Evolutionary conservation across 306 rosid genomes (phyloP).

Genomic region (Castanospermum australe): DNA sequence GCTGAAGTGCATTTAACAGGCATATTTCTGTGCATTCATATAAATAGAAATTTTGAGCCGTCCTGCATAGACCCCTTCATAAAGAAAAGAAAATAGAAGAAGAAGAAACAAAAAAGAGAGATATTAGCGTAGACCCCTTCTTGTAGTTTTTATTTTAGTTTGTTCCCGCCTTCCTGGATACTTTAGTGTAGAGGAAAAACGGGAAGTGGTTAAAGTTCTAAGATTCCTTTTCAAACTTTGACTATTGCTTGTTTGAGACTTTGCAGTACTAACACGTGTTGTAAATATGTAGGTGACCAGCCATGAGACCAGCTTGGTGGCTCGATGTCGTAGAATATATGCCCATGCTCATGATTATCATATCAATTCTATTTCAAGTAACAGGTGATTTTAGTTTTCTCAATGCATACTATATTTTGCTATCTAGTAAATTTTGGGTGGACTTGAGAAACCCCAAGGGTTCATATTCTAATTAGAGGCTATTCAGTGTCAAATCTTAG

Average conservation of each 20-base stretch:
- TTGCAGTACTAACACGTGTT: constrained; percentile 33
- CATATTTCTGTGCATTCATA: neutral
- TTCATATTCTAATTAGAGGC: neutral
- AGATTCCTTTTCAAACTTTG: constrained; percentile 10
- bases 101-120: neutral
- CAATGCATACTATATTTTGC: constrained; percentile 8
- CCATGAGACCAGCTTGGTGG: constrained; percentile 85
- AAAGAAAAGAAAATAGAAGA: neutral
- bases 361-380: constrained; percentile 95
- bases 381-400: constrained; percentile 67
- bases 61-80: neutral
- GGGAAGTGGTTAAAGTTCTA: neutral
- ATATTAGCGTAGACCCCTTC: neutral
- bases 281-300: constrained; percentile 70
- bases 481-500: constrained; percentile 16
- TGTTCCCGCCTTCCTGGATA: constrained; percentile 7
- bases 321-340: constrained; percentile 98
- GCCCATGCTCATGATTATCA: constrained; percentile 99
- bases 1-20: neutral
- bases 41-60: neutral
- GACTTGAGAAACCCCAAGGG: neutral
- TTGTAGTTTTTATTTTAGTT: neutral
- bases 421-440: neutral
- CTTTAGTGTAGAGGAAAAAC: neutral
- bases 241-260: constrained; percentile 14